A percentile compares a stretch with the other conserved stretches of the same genome.
Conservation (phyloP, 2,329 filamentous ascomycete genomes). For the Ophiocordyceps camponoti-floridani region DNA sequence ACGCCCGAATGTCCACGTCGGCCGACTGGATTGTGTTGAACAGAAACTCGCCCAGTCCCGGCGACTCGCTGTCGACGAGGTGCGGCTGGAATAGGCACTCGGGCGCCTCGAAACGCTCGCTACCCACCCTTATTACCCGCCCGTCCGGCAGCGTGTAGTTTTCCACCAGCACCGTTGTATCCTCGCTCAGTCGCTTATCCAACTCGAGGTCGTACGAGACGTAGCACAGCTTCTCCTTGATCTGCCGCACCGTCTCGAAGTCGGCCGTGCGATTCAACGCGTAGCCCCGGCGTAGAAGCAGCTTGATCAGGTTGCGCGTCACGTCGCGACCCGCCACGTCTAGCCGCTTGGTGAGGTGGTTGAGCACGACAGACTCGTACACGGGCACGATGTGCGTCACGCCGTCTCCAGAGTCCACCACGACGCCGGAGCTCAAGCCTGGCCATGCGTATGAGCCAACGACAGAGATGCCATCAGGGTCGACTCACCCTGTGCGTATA, state of each 20-base stretch:
- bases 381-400: constrained; percentile 98
- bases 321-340: constrained; percentile 95
- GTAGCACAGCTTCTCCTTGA: constrained; percentile 99
- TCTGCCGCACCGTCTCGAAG: constrained; percentile 96
- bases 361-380: constrained; percentile 94
- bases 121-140: constrained; percentile 86
- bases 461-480: neutral
- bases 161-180: constrained; percentile 92
- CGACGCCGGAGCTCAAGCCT: constrained; percentile 85
- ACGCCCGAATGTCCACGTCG: constrained; percentile 85
- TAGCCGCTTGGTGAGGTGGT: constrained; percentile 83
- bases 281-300: constrained; percentile 85
- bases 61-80: constrained; percentile 91
- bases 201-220: constrained; percentile 95
- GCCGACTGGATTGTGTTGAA: constrained; percentile 98
- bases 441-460: neutral
- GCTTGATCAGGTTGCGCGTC: constrained; percentile 92
- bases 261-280: constrained; percentile 95
- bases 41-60: constrained; percentile 87
- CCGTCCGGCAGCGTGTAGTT: constrained; percentile 95
- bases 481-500: constrained; percentile 81
- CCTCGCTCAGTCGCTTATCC: constrained; percentile 89
- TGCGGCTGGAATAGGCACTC: constrained; percentile 98
- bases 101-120: constrained; percentile 92
- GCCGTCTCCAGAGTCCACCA: constrained; percentile 94